Conservation (phyloP, 768 basidiomycete genomes). For the Auricularia sp. region DNA sequence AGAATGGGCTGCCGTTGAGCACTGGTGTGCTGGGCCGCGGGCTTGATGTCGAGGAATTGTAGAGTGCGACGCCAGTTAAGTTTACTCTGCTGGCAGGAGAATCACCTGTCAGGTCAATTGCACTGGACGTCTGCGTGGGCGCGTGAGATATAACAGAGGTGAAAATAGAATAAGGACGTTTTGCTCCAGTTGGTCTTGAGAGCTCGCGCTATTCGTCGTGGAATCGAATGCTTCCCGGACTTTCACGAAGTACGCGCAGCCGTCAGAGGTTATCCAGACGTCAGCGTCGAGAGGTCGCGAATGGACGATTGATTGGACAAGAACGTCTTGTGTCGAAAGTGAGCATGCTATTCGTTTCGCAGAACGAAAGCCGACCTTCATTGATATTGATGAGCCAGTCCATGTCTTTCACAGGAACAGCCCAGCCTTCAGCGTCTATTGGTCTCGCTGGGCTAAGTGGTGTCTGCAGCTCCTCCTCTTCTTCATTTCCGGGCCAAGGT, state of each 20-base stretch:
- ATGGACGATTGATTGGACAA: constrained; percentile 52
- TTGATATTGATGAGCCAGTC: background rate
- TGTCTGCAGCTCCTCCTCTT: constrained; percentile 21
- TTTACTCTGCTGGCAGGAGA: background rate
- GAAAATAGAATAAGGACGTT: no score
- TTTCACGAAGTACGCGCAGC: constrained; percentile 69
- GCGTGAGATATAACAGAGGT: no score
- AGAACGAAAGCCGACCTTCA: background rate
- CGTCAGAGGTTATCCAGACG: constrained; percentile 80
- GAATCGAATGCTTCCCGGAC: constrained; percentile 32
- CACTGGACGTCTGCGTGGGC: no score
- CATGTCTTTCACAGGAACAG: background rate
- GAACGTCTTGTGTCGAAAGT: constrained; percentile 26
- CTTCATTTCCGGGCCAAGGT: constrained; percentile 53
- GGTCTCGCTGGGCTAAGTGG: background rate
- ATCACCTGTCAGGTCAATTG: background rate
- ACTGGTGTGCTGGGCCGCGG: background rate
- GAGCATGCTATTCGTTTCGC: background rate
- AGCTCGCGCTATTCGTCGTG: background rate
- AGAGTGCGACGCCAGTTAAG: background rate
- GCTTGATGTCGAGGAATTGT: background rate
- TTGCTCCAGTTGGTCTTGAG: no score
- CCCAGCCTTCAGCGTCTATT: background rate
- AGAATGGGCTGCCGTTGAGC: background rate
- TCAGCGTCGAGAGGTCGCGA: constrained; percentile 53